Evolutionary conservation across 805 yeast genomes (phyloP).

Genomic region (Yamadazyma sp.): DNA sequence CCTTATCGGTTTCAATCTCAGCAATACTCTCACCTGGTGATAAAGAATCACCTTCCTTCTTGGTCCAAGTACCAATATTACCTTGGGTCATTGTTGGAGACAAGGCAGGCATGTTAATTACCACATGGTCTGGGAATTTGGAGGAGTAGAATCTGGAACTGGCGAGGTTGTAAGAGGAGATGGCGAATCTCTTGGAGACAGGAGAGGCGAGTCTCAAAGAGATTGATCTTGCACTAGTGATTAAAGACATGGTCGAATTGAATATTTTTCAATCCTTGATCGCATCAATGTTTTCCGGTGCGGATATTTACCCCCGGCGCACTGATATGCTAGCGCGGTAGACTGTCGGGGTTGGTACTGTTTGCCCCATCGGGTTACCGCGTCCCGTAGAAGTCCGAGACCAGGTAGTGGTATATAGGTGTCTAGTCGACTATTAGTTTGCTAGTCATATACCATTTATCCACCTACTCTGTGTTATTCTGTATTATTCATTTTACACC

Average conservation of each 20-base stretch:
- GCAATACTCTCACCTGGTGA: constrained; percentile 93
- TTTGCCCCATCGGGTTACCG: too few species aligned
- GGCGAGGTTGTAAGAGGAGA: constrained; percentile 30
- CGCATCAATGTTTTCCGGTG: constrained; percentile 23
- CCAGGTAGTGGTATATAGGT: too few species aligned
- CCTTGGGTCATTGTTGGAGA: constrained; percentile 99
- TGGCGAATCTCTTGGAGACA: constrained; percentile 17
- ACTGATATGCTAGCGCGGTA: too few species aligned
- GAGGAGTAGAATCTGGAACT: constrained; percentile 45
- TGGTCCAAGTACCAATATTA: constrained; percentile 85
- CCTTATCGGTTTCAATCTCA: constrained; percentile 97
- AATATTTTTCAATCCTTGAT: constrained; percentile 12
- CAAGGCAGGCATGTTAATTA: constrained; percentile 96
- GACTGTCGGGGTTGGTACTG: too few species aligned
- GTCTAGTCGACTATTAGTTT: too few species aligned
- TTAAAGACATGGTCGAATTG: constrained; percentile 9
- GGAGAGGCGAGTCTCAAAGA: constrained; percentile 17
- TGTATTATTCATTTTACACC: too few species aligned
- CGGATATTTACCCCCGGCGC: constrained; percentile 12
- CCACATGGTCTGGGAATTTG: constrained; percentile 76
- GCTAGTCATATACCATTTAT: too few species aligned
- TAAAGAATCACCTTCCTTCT: constrained; percentile 83
- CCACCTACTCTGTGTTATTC: too few species aligned
- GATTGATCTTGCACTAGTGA: constrained; percentile 15
- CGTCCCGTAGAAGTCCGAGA: too few species aligned